Conservation (phyloP, 192 early-diverging fungal species). For the Coemansia sp. region DNA sequence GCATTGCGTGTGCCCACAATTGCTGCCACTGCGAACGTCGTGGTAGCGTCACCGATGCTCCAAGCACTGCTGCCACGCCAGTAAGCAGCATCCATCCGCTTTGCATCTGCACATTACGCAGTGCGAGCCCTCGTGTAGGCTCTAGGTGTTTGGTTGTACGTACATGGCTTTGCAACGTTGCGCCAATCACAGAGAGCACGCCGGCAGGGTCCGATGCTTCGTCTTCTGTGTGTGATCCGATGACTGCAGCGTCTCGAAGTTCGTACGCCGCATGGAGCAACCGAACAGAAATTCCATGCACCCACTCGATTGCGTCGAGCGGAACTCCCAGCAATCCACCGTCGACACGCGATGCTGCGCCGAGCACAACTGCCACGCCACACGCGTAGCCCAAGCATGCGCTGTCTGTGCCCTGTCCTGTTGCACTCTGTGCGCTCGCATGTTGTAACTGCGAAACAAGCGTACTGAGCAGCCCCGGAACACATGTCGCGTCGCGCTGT, state of each 20-base stretch:
- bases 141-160: not conserved
- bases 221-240: conserved; percentile 10
- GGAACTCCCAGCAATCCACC: conserved; percentile 37
- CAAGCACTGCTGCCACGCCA: conserved; percentile 13
- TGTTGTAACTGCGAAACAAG: conserved; percentile 73
- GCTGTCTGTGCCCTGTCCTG: conserved; percentile 5
- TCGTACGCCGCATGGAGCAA: conserved; percentile 62
- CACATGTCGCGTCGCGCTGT: not conserved
- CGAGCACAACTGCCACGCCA: conserved; percentile 64
- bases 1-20: conserved; percentile 35
- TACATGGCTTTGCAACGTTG: not conserved
- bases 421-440: conserved; percentile 55
- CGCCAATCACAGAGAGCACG: conserved; percentile 5
- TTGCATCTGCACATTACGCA: conserved; percentile 28
- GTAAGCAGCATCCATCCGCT: conserved; percentile 41
- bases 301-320: conserved; percentile 75
- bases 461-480: conserved; percentile 59
- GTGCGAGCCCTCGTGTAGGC: not conserved
- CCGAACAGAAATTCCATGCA: conserved; percentile 75
- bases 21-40: conserved; percentile 23
- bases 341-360: conserved; percentile 28
- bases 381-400: conserved; percentile 61
- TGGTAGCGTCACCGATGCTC: conserved; percentile 4
- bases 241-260: not conserved
- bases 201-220: not conserved